Conservation (phyloP, 805 yeast species). For the Brettanomyces custersianus region DNA sequence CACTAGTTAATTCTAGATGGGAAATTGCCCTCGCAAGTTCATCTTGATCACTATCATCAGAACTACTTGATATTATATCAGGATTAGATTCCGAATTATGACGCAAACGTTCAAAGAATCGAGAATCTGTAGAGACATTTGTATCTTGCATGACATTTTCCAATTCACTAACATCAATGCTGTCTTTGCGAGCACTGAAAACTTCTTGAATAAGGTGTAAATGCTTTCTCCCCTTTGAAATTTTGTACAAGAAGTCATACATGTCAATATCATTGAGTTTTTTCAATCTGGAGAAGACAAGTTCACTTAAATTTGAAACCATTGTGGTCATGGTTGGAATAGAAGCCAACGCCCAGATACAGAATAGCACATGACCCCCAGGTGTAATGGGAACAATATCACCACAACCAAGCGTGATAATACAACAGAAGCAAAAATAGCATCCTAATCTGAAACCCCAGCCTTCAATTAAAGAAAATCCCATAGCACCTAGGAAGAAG, state of each 20-base stretch:
- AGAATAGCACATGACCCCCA: slow-evolving; percentile 66
- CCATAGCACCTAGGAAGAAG: slow-evolving; percentile 68
- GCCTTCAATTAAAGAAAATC: slow-evolving; percentile 48
- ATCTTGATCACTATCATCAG: not conserved
- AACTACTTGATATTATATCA: not conserved
- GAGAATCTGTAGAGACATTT: not conserved
- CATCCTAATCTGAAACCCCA: slow-evolving; percentile 68
- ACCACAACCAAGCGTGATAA: slow-evolving; percentile 82
- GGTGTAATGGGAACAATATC: slow-evolving; percentile 54
- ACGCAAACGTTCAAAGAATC: not conserved
- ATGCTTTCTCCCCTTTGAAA: slow-evolving; percentile 5
- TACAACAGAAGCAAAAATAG: slow-evolving; percentile 70
- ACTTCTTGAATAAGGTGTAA: slow-evolving; percentile 4
- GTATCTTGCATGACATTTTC: slow-evolving; percentile 7
- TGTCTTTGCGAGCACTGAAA: slow-evolving; percentile 1
- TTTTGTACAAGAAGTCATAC: slow-evolving; percentile 9
- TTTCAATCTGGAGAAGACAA: slow-evolving; percentile 28
- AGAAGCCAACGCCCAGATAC: slow-evolving; percentile 74
- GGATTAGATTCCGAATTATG: slow-evolving; percentile 2
- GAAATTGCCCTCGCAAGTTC: not conserved
- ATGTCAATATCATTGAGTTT: slow-evolving; percentile 9
- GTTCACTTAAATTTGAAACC: slow-evolving; percentile 64
- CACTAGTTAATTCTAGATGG: not conserved
- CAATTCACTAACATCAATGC: slow-evolving; percentile 2
- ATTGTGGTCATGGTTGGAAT: slow-evolving; percentile 83